These are phyloP conservation scores for Daldinia grandis DNA, from an alignment of 495 filamentous ascomycete genomes.

Conservation along the genomic window DNA sequence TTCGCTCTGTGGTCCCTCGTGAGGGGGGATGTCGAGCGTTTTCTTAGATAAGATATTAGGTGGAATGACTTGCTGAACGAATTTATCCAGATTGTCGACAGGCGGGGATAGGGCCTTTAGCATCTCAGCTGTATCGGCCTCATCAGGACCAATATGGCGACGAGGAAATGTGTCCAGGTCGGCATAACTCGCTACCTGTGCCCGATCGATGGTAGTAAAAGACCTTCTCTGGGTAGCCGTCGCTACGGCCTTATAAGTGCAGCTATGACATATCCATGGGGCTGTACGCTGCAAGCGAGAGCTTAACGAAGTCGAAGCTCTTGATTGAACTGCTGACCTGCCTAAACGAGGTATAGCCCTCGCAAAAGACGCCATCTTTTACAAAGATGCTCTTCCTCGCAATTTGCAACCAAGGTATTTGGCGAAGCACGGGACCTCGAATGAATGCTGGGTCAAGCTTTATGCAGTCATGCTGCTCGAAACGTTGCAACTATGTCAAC, in stretches of 20 bases:
- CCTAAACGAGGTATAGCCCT: slow-evolving; percentile 40
- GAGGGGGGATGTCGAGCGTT: slow-evolving; percentile 53
- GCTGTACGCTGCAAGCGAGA: slow-evolving; percentile 22
- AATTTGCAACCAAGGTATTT: not conserved
- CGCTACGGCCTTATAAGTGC: slow-evolving; percentile 20
- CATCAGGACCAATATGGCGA: slow-evolving; percentile 93
- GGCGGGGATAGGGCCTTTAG: slow-evolving; percentile 82
- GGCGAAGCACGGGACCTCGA: not conserved
- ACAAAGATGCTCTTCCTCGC: not conserved
- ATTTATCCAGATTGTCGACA: slow-evolving; percentile 77
- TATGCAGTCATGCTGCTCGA: slow-evolving; percentile 29
- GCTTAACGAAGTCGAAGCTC: slow-evolving; percentile 31
- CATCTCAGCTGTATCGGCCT: slow-evolving; percentile 77
- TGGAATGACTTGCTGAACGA: slow-evolving; percentile 88
- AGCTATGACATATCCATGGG: slow-evolving; percentile 33
- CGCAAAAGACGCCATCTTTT: slow-evolving; percentile 36
- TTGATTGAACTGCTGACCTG: slow-evolving; percentile 39
- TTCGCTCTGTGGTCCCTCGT: slow-evolving; percentile 67
- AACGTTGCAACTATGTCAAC: slow-evolving; percentile 3
- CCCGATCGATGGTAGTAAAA: slow-evolving; percentile 15
- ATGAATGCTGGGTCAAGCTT: slow-evolving; percentile 8
- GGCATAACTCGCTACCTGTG: slow-evolving; percentile 28
- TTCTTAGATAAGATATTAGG: slow-evolving; percentile 79
- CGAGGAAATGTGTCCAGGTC: slow-evolving; percentile 66
- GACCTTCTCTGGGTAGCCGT: slow-evolving; percentile 19